Evolutionary conservation across 2,329 filamentous ascomycete genomes (phyloP).

Genomic region (Xylaria sp.): DNA sequence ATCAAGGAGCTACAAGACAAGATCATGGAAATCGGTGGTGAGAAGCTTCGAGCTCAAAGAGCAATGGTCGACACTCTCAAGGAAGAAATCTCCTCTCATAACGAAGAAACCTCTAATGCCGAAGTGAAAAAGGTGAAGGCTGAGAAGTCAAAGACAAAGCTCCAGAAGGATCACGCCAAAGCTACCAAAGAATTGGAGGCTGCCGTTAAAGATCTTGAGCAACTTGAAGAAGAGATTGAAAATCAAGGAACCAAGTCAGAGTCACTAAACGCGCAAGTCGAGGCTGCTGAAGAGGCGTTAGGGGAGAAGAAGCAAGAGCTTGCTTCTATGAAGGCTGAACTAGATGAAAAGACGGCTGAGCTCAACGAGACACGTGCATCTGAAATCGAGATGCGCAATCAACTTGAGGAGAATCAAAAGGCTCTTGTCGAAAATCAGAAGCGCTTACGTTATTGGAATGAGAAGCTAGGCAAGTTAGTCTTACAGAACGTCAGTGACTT

Average conservation of each 20-base stretch:
- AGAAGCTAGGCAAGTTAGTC: constrained; percentile 85
- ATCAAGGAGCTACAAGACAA: constrained; percentile 94
- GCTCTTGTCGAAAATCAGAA: constrained; percentile 86
- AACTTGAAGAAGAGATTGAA: constrained; percentile 80
- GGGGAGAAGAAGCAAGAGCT: constrained; percentile 84
- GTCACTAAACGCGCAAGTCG: constrained; percentile 76
- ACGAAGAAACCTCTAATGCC: constrained; percentile 84
- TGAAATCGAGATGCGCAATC: constrained; percentile 98
- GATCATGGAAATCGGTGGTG: constrained; percentile 98
- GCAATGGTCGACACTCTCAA: constrained; percentile 90
- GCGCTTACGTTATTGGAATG: constrained; percentile 84
- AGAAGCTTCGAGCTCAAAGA: constrained; percentile 89
- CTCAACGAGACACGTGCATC: constrained; percentile 88
- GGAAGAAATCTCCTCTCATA: constrained; percentile 82
- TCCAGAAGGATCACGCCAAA: constrained; percentile 83
- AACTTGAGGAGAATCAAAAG: constrained; percentile 96
- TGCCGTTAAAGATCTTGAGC: constrained; percentile 77
- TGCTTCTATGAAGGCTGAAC: constrained; percentile 79
- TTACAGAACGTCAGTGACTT: constrained; percentile 84
- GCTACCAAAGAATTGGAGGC: constrained; percentile 82
- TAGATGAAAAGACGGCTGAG: constrained; percentile 86
- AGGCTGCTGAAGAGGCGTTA: constrained; percentile 83
- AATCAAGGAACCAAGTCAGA: constrained; percentile 81
- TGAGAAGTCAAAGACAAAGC: constrained; percentile 89
- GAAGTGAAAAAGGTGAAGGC: constrained; percentile 92